Conservation (phyloP, 2,329 filamentous ascomycete genomes). For the Parafenestella ontariensis region DNA sequence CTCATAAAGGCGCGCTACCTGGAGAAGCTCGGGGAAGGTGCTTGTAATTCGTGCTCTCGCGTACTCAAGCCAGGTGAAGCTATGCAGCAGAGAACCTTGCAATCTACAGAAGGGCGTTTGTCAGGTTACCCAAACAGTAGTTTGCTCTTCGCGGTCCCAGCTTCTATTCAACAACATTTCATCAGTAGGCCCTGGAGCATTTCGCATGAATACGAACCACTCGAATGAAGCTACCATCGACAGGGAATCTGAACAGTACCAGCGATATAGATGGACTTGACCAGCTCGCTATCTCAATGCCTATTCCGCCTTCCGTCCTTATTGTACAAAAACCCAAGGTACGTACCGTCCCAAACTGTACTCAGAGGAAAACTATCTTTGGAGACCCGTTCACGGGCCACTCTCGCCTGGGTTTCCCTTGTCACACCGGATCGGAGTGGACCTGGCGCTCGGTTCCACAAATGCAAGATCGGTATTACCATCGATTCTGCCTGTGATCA, state of each 20-base stretch:
- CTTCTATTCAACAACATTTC: background rate
- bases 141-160: background rate
- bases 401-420: slow-evolving; percentile 24
- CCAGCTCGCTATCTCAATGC: background rate
- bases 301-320: background rate
- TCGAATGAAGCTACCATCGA: background rate
- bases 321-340: background rate
- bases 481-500: slow-evolving; percentile 33
- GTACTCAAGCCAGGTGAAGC: background rate
- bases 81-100: background rate
- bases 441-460: slow-evolving; percentile 46
- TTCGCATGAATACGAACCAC: background rate
- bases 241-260: background rate
- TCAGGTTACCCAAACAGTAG: too few relatives aligned
- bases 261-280: background rate
- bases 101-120: background rate
- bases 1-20: background rate
- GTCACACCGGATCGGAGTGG: slow-evolving; percentile 44
- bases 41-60: background rate
- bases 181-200: background rate
- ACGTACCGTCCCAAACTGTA: background rate
- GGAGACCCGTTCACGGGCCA: slow-evolving; percentile 18
- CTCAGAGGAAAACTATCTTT: slow-evolving; percentile 10
- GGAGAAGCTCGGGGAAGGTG: slow-evolving; percentile 38
- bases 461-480: slow-evolving; percentile 48